phyloP scores from a whole-genome alignment of 257 asterid genomes.

The Coffea canephora region DNA sequence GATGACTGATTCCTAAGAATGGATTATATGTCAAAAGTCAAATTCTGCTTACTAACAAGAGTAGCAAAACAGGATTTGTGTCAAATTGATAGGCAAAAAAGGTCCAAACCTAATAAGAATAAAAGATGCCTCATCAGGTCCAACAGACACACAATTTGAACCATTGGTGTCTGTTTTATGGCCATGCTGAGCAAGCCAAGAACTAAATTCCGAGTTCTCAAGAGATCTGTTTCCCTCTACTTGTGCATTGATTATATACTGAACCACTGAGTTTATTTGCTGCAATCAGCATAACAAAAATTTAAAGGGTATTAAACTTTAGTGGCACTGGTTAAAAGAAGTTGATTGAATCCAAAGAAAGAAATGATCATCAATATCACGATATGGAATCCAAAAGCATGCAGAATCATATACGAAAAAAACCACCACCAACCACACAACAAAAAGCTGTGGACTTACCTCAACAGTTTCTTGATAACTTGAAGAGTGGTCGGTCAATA shows the following conservation, averaged over 20 bases:
- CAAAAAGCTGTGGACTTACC: slow-evolving; percentile 26
- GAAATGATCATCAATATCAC: not conserved
- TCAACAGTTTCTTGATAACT: slow-evolving; percentile 70
- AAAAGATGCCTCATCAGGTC: slow-evolving; percentile 7
- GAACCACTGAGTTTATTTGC: slow-evolving; percentile 70
- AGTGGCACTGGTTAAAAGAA: not conserved
- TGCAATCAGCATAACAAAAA: slow-evolving; percentile 1
- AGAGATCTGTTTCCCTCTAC: slow-evolving; percentile 30
- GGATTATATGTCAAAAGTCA: not conserved
- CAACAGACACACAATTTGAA: not conserved
- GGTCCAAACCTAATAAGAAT: slow-evolving; percentile 5
- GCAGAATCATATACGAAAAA: not conserved
- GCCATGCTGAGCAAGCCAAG: slow-evolving; percentile 10
- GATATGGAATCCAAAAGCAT: no score
- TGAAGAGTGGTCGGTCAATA: slow-evolving; percentile 52
- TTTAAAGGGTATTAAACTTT: not conserved
- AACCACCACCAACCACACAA: no score
- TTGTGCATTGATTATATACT: slow-evolving; percentile 53
- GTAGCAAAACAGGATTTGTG: no score
- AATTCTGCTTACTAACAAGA: not conserved
- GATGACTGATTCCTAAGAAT: slow-evolving; percentile 13
- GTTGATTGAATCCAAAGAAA: not conserved
- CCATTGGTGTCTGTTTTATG: not conserved
- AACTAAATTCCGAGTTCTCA: slow-evolving; percentile 12
- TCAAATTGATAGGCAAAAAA: not conserved